These are phyloP conservation scores for Angomonas ambiguus DNA, from an alignment of 208 protist species.

Conservation along the genomic window DNA sequence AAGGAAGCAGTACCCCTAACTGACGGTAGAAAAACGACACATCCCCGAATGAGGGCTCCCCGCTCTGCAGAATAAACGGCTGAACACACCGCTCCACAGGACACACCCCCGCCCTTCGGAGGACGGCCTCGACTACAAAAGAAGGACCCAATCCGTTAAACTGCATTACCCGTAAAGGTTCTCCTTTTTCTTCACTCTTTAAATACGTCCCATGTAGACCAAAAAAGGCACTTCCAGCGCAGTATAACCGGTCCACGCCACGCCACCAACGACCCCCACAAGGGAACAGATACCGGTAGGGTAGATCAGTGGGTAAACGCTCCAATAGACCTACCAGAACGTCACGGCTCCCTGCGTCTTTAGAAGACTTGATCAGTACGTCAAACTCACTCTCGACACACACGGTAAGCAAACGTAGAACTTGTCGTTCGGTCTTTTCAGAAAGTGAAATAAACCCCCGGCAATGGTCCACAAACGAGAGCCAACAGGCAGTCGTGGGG, in stretches of 20 bases:
- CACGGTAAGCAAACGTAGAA: conserved; percentile 21
- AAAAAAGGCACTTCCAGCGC: conserved; percentile 41
- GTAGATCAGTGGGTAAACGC: conserved; percentile 9
- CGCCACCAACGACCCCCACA: conserved; percentile 29
- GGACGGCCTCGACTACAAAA: conserved; percentile 36
- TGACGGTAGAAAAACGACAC: neutral
- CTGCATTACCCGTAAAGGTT: conserved; percentile 28
- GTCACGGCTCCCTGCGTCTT: too few relatives aligned
- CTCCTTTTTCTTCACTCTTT: neutral
- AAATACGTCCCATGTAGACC: conserved; percentile 16
- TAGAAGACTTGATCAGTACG: conserved; percentile 14
- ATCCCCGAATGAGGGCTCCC: neutral
- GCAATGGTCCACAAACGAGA: conserved; percentile 23
- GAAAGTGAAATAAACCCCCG: conserved; percentile 16
- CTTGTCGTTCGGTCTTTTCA: conserved; percentile 13
- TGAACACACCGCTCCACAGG: conserved; percentile 21
- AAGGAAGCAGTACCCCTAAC: neutral
- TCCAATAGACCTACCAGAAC: conserved; percentile 1
- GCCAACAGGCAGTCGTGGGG: conserved; percentile 39
- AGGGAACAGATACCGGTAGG: conserved; percentile 23
- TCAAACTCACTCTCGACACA: conserved; percentile 38
- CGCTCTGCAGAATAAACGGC: neutral
- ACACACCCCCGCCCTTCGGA: conserved; percentile 38
- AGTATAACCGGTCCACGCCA: conserved; percentile 46
- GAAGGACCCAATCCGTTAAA: conserved; percentile 35